Evolutionary conservation across 768 basidiomycete genomes (phyloP).

Genomic region (Candolleomyces aberdarensis): DNA sequence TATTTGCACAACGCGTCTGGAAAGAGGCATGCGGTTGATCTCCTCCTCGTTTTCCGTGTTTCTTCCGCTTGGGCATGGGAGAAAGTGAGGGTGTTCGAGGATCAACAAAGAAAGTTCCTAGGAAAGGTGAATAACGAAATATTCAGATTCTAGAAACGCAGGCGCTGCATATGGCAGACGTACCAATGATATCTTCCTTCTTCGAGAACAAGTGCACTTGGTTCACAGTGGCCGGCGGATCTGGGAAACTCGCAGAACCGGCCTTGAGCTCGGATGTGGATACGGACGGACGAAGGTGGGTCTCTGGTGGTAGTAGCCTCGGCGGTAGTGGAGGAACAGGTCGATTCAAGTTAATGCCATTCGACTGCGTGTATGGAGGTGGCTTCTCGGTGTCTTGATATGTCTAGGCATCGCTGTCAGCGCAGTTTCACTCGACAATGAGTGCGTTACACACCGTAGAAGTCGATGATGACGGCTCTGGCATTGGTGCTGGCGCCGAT

Average conservation of each 20-base stretch:
- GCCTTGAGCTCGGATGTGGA: neutral
- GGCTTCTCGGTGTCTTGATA: neutral
- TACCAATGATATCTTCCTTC: slow-evolving; percentile 31
- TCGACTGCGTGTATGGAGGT: slow-evolving; percentile 1
- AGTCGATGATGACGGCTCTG: neutral
- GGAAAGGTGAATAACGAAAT: neutral
- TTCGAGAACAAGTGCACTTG: slow-evolving; percentile 30
- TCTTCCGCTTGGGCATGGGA: slow-evolving; percentile 17
- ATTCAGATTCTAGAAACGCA: neutral
- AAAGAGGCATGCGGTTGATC: slow-evolving; percentile 35
- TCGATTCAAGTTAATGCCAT: neutral
- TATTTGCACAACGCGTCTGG: slow-evolving; percentile 37
- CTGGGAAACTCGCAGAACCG: slow-evolving; percentile 39
- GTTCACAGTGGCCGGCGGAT: slow-evolving; percentile 21
- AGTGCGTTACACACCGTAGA: neutral
- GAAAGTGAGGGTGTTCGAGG: slow-evolving; percentile 28
- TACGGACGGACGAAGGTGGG: neutral
- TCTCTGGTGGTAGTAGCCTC: neutral
- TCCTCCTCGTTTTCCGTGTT: slow-evolving; percentile 23
- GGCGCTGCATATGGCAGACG: neutral
- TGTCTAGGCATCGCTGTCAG: neutral
- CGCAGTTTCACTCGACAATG: neutral
- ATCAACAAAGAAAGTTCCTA: slow-evolving; percentile 42
- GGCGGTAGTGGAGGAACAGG: neutral
- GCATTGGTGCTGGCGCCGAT: no score